These are phyloP conservation scores for Rhizophlyctis rosea DNA, from an alignment of 192 early-diverging fungal species.

Conservation along the genomic window DNA sequence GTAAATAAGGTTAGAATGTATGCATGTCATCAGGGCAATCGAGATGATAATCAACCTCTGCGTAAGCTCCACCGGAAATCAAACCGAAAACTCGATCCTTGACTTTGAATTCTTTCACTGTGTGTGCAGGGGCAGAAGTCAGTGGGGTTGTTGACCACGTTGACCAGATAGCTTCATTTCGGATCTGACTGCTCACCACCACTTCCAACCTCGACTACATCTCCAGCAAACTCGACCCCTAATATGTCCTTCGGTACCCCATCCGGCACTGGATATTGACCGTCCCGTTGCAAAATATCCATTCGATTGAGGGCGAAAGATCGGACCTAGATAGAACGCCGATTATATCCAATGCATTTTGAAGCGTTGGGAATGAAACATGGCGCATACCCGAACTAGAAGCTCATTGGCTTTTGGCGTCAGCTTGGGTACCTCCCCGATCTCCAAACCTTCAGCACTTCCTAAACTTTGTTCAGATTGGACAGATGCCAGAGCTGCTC, in stretches of 20 bases:
- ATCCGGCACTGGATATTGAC: slow-evolving; percentile 63
- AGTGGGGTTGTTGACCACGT: not conserved
- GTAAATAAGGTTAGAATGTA: not conserved
- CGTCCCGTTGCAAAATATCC: slow-evolving; percentile 73
- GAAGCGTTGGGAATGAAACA: not conserved
- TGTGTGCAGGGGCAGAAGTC: not conserved
- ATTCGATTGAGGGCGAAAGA: slow-evolving; percentile 72
- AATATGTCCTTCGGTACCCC: slow-evolving; percentile 62
- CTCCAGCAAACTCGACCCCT: slow-evolving; percentile 73
- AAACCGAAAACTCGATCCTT: slow-evolving; percentile 81
- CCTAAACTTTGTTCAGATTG: not conserved
- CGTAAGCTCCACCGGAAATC: slow-evolving; percentile 72
- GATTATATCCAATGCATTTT: slow-evolving; percentile 1
- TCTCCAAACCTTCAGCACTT: not conserved
- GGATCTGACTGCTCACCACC: slow-evolving; percentile 21
- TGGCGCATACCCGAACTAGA: slow-evolving; percentile 25
- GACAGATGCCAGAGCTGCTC: not conserved
- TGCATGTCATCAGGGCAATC: not conserved
- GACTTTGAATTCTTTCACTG: slow-evolving; percentile 38
- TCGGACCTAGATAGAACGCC: slow-evolving; percentile 34
- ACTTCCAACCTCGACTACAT: slow-evolving; percentile 48
- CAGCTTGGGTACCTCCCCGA: slow-evolving; percentile 20
- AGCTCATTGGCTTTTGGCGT: slow-evolving; percentile 20
- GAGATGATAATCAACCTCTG: slow-evolving; percentile 45
- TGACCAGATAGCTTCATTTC: not conserved